Percentiles rank a stretch among this genome's conserved stretches.
These are phyloP conservation scores for Agrocybe praecox DNA, from an alignment of 768 basidiomycete species.

Conservation along the genomic window DNA sequence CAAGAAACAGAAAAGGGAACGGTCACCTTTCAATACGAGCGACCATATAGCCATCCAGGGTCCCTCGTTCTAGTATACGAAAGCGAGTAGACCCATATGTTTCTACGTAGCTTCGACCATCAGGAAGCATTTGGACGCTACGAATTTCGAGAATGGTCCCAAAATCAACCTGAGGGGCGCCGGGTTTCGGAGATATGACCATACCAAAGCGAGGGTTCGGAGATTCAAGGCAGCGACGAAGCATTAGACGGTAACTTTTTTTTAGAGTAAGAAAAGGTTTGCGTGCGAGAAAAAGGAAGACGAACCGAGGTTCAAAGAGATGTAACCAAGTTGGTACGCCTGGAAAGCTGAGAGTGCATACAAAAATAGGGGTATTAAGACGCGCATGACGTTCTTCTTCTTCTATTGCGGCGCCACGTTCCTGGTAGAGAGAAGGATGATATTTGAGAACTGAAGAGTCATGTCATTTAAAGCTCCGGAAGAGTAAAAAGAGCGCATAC, in stretches of 20 bases:
- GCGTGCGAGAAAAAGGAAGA: background rate
- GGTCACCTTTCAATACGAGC: constrained; percentile 68
- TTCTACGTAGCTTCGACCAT: constrained; percentile 87
- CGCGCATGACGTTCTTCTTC: constrained; percentile 78
- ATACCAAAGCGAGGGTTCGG: constrained; percentile 86
- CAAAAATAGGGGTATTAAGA: constrained; percentile 89
- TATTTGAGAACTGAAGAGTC: constrained; percentile 61
- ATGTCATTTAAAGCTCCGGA: constrained; percentile 3
- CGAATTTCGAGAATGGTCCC: constrained; percentile 94
- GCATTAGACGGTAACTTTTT: constrained; percentile 87
- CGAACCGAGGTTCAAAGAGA: constrained; percentile 84
- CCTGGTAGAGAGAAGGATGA: constrained; percentile 67
- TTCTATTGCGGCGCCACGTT: constrained; percentile 61
- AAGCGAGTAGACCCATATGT: constrained; percentile 71
- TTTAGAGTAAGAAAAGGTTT: background rate
- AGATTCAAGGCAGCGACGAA: constrained; percentile 88
- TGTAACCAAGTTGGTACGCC: constrained; percentile 88
- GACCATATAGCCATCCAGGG: constrained; percentile 89
- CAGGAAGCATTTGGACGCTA: constrained; percentile 82
- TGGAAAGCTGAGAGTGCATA: constrained; percentile 89
- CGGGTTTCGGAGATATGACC: constrained; percentile 69
- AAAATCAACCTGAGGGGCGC: constrained; percentile 56
- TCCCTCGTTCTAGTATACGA: constrained; percentile 81
- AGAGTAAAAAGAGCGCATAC: constrained; percentile 41
- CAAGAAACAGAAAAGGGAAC: constrained; percentile 12